These are phyloP conservation scores for Amborella trichopoda DNA, from an alignment of 164 flowering plant species.

Conservation along the genomic window DNA sequence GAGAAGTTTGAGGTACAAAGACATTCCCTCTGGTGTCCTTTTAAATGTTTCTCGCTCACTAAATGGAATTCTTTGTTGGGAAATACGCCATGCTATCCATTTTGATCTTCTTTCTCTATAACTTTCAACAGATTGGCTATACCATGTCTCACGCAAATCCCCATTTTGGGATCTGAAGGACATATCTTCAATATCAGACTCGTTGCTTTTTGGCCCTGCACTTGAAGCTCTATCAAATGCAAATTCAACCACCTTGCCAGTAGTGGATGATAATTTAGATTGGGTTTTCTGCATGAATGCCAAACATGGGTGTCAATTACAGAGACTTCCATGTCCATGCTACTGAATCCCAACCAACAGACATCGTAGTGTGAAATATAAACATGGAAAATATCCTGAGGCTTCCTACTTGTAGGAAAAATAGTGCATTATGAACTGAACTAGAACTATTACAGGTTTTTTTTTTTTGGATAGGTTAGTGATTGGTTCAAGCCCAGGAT, in stretches of 20 bases:
- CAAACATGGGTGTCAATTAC: no score
- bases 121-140: conserved; percentile 56
- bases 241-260: conserved; percentile 2
- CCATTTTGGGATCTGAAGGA: conserved; percentile 40
- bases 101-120: conserved; percentile 33
- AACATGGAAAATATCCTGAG: no score
- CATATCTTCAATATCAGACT: conserved; percentile 32
- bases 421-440: no score
- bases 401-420: no score
- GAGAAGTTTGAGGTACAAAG: conserved; percentile 38
- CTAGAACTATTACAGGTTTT: no score
- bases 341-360: no score
- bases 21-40: conserved; percentile 80
- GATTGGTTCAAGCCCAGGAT: no score
- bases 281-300: conserved; percentile 9
- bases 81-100: conserved; percentile 1
- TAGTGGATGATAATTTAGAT: conserved; percentile 21
- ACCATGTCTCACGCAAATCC: conserved; percentile 86
- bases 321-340: no score
- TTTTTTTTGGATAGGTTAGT: no score
- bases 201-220: conserved; percentile 42
- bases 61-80: conserved; percentile 28
- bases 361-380: no score
- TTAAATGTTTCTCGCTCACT: conserved; percentile 49
- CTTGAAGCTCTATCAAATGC: conserved; percentile 7